Conservation (phyloP, 129 eudicot genomes). For the Saussurea involucrata region DNA sequence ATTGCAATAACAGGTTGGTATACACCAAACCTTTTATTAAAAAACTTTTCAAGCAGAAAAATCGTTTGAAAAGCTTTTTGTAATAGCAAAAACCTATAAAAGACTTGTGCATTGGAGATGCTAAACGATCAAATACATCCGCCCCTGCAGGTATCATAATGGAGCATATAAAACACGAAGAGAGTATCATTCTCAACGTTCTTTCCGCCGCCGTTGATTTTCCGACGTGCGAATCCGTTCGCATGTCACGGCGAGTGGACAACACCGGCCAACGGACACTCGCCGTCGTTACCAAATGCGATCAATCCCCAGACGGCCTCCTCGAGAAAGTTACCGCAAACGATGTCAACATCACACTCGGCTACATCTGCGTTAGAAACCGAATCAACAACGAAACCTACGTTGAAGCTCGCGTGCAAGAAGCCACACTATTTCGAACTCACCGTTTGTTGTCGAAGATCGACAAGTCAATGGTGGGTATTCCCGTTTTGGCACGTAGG, state of each 20-base stretch:
- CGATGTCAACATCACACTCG: conserved; percentile 42
- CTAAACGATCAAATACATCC: too few species aligned
- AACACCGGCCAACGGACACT: conserved; percentile 32
- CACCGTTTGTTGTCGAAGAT: conserved; percentile 27
- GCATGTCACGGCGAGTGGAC: conserved; percentile 34
- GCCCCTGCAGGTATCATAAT: conserved; percentile 26
- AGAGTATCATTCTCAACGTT: conserved; percentile 42
- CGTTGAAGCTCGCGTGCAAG: conserved; percentile 25
- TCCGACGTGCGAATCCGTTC: conserved; percentile 31
- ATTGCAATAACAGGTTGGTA: too few species aligned
- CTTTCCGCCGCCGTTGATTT: conserved; percentile 33
- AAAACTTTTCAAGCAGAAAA: too few species aligned
- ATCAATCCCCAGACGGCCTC: conserved; percentile 27
- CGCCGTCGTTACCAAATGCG: conserved; percentile 39
- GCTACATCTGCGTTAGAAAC: conserved; percentile 26
- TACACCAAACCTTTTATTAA: too few species aligned
- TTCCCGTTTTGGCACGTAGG: conserved; percentile 15
- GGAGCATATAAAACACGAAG: conserved; percentile 39
- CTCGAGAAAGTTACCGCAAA: conserved; percentile 38
- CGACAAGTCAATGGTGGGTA: conserved; percentile 28
- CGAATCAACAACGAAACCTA: conserved; percentile 25
- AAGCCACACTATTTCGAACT: conserved; percentile 20
- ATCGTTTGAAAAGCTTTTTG: too few species aligned
- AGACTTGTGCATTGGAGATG: too few species aligned
- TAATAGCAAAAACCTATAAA: too few species aligned